phyloP scores from a whole-genome alignment of 768 basidiomycete species.

The Steccherinum ochraceum region DNA sequence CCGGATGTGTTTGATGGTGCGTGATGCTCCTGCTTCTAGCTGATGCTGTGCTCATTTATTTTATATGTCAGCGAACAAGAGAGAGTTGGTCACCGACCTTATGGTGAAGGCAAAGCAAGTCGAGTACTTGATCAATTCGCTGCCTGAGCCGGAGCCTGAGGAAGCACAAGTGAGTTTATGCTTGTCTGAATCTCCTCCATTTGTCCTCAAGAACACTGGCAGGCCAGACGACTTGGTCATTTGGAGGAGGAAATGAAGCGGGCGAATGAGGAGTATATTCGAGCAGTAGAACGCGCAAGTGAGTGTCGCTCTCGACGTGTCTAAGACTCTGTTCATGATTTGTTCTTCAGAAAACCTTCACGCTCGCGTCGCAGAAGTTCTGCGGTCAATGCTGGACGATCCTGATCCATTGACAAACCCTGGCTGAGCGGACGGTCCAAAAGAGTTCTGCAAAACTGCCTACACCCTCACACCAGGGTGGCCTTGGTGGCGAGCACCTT shows the following conservation, averaged over 20 bases:
- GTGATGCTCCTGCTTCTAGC: conserved; percentile 2
- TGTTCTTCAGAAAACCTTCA: conserved; percentile 47
- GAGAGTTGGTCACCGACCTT: conserved; percentile 78
- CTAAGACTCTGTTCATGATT: background rate
- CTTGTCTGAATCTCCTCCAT: background rate
- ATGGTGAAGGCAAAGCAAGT: conserved; percentile 87
- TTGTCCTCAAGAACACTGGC: background rate
- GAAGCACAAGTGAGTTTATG: conserved; percentile 54
- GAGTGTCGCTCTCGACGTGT: conserved; percentile 23
- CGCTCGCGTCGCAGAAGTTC: conserved; percentile 49
- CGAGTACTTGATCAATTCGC: conserved; percentile 72
- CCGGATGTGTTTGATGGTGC: conserved; percentile 73
- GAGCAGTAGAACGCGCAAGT: conserved; percentile 75
- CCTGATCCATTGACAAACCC: conserved; percentile 21
- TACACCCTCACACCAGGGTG: too few species aligned
- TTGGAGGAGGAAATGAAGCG: conserved; percentile 66
- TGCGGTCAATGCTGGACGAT: conserved; percentile 51
- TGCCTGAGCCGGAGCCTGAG: conserved; percentile 76
- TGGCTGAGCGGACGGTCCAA: too few species aligned
- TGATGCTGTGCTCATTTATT: background rate
- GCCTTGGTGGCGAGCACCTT: too few species aligned
- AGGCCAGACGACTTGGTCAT: conserved; percentile 61
- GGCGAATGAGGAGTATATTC: conserved; percentile 72
- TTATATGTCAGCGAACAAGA: conserved; percentile 58
- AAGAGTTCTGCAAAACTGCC: too few species aligned